phyloP scores from a whole-genome alignment of 2,329 filamentous ascomycete species.

The Colletotrichum cordylinicola region DNA sequence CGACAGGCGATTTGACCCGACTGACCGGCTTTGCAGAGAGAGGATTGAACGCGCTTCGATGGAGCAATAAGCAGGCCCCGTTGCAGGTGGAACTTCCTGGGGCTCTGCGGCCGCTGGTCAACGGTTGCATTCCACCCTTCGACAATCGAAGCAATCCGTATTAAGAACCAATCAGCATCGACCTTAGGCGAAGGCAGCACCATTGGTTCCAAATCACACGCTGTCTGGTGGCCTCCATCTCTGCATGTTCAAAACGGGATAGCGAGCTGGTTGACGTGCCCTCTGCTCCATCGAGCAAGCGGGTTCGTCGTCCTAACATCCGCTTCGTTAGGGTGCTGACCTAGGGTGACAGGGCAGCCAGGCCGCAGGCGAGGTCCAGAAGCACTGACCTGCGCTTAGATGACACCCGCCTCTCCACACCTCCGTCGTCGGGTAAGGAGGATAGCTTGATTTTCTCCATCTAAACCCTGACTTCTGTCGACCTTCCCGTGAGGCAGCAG shows the following conservation, averaged over 20 bases:
- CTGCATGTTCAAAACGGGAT: background rate
- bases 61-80: background rate
- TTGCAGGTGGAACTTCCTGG: background rate
- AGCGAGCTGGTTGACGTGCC: background rate
- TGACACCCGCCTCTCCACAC: background rate
- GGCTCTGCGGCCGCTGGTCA: slow-evolving; percentile 8
- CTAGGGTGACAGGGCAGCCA: background rate
- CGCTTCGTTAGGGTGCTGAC: background rate
- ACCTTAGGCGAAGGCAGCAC: background rate
- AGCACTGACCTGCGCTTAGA: slow-evolving; percentile 6
- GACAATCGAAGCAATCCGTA: background rate
- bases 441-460: background rate
- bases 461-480: background rate
- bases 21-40: background rate
- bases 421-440: background rate
- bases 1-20: slow-evolving; percentile 4
- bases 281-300: background rate
- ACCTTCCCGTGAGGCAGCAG: background rate
- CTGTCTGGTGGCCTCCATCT: background rate
- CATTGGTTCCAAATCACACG: background rate
- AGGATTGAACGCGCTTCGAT: background rate
- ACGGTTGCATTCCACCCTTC: background rate
- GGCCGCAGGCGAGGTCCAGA: background rate
- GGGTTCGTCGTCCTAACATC: background rate
- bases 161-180: background rate